Evolutionary conservation across 208 protist species (phyloP).

Genomic region (Trypanosoma avium): DNA sequence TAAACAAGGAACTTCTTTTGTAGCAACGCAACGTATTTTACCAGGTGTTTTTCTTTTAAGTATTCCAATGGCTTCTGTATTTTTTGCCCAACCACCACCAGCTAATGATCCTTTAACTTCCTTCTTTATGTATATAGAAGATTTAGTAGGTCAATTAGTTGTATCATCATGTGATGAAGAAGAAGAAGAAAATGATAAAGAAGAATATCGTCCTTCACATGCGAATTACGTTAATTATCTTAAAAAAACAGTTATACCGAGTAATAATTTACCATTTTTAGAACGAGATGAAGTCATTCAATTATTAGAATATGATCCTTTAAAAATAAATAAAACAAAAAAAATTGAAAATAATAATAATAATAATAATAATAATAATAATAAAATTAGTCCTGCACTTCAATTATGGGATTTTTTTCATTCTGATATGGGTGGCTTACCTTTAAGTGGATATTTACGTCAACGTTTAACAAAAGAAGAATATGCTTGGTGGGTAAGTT

Average conservation of each 20-base stretch:
- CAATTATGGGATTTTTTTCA: slow-evolving; percentile 71
- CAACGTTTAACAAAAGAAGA: slow-evolving; percentile 37
- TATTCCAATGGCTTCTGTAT: slow-evolving; percentile 62
- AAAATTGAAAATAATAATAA: not conserved
- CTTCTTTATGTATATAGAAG: slow-evolving; percentile 80
- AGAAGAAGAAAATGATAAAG: slow-evolving; percentile 7
- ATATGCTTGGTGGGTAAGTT: slow-evolving; percentile 84
- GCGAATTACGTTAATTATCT: slow-evolving; percentile 74
- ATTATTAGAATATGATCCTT: no score
- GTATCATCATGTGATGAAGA: no score
- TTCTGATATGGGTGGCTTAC: slow-evolving; percentile 49
- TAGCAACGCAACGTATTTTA: slow-evolving; percentile 54
- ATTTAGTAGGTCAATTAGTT: slow-evolving; percentile 72
- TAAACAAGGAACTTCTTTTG: slow-evolving; percentile 50
- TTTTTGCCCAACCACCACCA: slow-evolving; percentile 66
- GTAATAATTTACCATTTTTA: slow-evolving; percentile 76
- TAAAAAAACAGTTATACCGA: slow-evolving; percentile 65
- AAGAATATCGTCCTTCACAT: slow-evolving; percentile 38
- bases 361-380: slow-evolving; percentile 9
- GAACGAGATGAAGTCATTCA: slow-evolving; percentile 28
- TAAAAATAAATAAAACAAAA: slow-evolving; percentile 12
- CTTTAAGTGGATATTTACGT: slow-evolving; percentile 57
- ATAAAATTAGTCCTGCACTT: slow-evolving; percentile 41
- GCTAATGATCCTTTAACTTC: slow-evolving; percentile 43
- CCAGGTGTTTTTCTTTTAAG: slow-evolving; percentile 80